phyloP scores from a whole-genome alignment of 2,329 filamentous ascomycete genomes.

The Botrytis hyacinthi region DNA sequence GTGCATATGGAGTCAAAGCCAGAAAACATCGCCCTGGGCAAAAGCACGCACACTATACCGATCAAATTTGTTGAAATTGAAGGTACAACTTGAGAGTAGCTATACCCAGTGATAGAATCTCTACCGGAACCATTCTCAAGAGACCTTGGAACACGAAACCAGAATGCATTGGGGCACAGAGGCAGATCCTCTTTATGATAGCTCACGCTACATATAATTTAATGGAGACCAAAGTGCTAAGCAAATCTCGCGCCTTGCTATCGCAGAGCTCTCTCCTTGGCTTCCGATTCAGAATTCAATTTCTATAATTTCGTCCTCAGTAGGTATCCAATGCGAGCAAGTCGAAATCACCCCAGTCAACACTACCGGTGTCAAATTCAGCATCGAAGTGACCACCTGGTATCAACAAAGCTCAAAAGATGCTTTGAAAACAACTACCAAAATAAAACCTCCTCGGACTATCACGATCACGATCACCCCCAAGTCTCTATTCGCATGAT shows the following conservation, averaged over 20 bases:
- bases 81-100: slow-evolving; percentile 28
- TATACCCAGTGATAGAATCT: slow-evolving; percentile 29
- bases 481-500: neutral
- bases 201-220: slow-evolving; percentile 15
- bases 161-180: slow-evolving; percentile 31
- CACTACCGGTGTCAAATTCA: neutral
- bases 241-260: slow-evolving; percentile 7
- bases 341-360: neutral
- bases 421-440: neutral
- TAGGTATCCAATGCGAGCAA: neutral
- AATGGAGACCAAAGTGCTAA: slow-evolving; percentile 12
- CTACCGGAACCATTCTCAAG: slow-evolving; percentile 25
- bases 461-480: neutral
- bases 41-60: slow-evolving; percentile 23
- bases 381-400: neutral
- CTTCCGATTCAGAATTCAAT: slow-evolving; percentile 15
- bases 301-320: neutral
- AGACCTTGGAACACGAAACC: slow-evolving; percentile 23
- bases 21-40: slow-evolving; percentile 29
- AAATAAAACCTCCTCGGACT: neutral
- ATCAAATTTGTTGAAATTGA: slow-evolving; percentile 31
- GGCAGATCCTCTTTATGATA: slow-evolving; percentile 24
- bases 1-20: slow-evolving; percentile 33
- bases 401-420: neutral
- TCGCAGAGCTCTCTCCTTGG: slow-evolving; percentile 15